Percentiles rank a stretch among this genome's conserved stretches.
Conservation (phyloP, 2,329 filamentous ascomycete species). For the Plenodomus tracheiphilus region DNA sequence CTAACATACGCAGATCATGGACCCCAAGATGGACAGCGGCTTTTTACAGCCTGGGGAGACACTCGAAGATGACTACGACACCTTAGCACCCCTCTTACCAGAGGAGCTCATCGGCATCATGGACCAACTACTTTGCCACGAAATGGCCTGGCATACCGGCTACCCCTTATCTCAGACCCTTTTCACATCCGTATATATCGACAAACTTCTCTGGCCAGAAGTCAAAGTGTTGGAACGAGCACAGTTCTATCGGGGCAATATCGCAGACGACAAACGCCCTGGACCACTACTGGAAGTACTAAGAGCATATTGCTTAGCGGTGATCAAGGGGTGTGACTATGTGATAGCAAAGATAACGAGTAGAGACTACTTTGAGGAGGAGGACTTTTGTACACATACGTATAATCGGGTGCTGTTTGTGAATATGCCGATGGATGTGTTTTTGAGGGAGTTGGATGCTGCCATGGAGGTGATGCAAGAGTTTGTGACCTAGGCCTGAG, state of each 20-base stretch:
- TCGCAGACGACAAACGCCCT: constrained; percentile 26
- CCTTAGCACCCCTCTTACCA: constrained; percentile 67
- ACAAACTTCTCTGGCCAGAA: constrained; percentile 74
- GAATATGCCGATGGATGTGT: constrained; percentile 35
- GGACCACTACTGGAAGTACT: constrained; percentile 58
- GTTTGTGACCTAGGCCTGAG: constrained; percentile 19
- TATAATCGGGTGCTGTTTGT: constrained; percentile 80
- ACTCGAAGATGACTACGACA: constrained; percentile 82
- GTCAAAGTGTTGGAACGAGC: constrained; percentile 67
- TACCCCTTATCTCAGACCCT: constrained; percentile 93
- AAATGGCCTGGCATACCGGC: constrained; percentile 98
- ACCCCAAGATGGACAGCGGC: constrained; percentile 98
- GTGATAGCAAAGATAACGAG: constrained; percentile 76
- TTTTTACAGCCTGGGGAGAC: constrained; percentile 76
- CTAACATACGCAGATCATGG: constrained; percentile 76
- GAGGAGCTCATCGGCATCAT: constrained; percentile 90
- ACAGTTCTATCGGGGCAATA: constrained; percentile 55
- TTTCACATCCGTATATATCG: constrained; percentile 89
- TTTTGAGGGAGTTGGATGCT: constrained; percentile 39
- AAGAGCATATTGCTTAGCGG: constrained; percentile 80
- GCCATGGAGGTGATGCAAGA: constrained; percentile 35
- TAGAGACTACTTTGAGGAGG: constrained; percentile 97
- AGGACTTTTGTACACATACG: constrained; percentile 93
- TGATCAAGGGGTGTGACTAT: constrained; percentile 80
- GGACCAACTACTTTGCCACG: constrained; percentile 86